Conservation (phyloP, 1,284 basidiomycete genomes). For the Cryptococcus jaspeensis region DNA sequence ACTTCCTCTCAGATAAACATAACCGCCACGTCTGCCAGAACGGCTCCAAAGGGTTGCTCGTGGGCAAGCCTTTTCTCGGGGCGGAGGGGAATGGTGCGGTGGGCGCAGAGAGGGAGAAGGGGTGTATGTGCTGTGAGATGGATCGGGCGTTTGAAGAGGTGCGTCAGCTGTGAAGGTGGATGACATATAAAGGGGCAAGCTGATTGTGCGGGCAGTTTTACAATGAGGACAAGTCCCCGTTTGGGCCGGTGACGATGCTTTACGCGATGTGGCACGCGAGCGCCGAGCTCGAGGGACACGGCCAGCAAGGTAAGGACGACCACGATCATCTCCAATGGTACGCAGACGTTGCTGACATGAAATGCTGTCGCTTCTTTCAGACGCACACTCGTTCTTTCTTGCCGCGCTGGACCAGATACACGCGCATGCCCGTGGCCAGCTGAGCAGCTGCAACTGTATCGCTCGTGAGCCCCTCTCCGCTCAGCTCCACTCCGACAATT, state of each 20-base stretch:
- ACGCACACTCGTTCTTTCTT: conserved; percentile 65
- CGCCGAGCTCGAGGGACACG: conserved; percentile 79
- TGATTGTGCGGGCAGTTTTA: conserved; percentile 60
- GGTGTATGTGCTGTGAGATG: conserved; percentile 93
- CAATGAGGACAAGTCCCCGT: conserved; percentile 65
- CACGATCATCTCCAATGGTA: neutral
- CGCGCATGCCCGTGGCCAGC: conserved; percentile 64
- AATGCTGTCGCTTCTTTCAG: conserved; percentile 13
- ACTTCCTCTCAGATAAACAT: conserved; percentile 74
- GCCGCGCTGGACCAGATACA: conserved; percentile 80
- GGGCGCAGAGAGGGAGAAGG: conserved; percentile 53
- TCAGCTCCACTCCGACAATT: neutral
- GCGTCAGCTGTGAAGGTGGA: conserved; percentile 5
- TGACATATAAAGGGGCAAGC: neutral
- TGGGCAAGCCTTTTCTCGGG: conserved; percentile 35
- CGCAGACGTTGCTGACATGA: neutral
- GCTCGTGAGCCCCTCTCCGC: conserved; percentile 56
- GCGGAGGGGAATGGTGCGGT: conserved; percentile 14
- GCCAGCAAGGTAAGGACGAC: conserved; percentile 69
- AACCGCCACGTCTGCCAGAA: conserved; percentile 45
- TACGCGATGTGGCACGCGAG: conserved; percentile 83
- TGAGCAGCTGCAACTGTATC: conserved; percentile 73
- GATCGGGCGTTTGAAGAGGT: conserved; percentile 87
- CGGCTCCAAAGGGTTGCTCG: conserved; percentile 29
- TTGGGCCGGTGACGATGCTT: conserved; percentile 81